Conservation (phyloP, 2,329 filamentous ascomycete species). For the Aspergillus pseudonomiae region DNA sequence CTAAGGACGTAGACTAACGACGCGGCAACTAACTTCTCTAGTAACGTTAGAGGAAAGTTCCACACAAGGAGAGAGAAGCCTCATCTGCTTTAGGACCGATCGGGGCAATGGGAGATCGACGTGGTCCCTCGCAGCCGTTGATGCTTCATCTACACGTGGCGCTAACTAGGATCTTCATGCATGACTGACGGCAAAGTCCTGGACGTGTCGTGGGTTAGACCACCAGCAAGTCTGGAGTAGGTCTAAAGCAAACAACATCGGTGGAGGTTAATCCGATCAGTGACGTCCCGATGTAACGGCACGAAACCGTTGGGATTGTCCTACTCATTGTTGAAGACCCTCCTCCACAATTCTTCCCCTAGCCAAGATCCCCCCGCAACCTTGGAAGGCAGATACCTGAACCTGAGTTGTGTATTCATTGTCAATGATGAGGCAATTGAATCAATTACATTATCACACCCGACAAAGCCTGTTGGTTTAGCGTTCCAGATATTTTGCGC, state of each 20-base stretch:
- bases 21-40: conserved; percentile 24
- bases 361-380: background rate
- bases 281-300: background rate
- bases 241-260: background rate
- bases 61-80: conserved; percentile 18
- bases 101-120: conserved; percentile 41
- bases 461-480: background rate
- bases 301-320: background rate
- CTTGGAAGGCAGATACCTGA: background rate
- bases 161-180: conserved; percentile 43
- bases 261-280: conserved; percentile 1
- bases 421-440: background rate
- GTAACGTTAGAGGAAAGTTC: conserved; percentile 25
- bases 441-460: conserved; percentile 6
- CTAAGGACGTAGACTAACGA: background rate
- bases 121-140: conserved; percentile 42
- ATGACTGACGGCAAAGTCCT: conserved; percentile 22
- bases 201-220: background rate
- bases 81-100: conserved; percentile 28
- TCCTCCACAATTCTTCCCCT: background rate
- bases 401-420: background rate
- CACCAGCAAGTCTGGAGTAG: background rate
- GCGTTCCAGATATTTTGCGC: background rate
- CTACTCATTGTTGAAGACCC: background rate
- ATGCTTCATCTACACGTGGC: conserved; percentile 42